Evolutionary conservation across 1,284 basidiomycete genomes (phyloP).

Genomic region (Ganoderma multipileum): DNA sequence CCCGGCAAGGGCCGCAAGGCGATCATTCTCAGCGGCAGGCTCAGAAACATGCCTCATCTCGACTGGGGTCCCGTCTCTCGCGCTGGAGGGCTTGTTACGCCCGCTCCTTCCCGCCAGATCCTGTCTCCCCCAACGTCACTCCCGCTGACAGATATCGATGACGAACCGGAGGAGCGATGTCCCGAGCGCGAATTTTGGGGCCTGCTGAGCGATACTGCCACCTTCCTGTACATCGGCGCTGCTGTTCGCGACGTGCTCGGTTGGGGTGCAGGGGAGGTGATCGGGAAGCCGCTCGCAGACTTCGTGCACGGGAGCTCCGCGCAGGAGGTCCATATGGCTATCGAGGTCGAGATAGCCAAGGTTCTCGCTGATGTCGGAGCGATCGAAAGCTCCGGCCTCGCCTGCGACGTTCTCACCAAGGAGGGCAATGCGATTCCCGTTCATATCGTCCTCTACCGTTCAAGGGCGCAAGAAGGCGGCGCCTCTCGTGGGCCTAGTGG

Average conservation of each 20-base stretch:
- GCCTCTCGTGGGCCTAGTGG: not conserved
- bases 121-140: conserved; percentile 12
- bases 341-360: conserved; percentile 35
- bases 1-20: conserved; percentile 91
- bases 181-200: conserved; percentile 64
- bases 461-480: conserved; percentile 24
- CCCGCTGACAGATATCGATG: conserved; percentile 13
- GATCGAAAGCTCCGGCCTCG: conserved; percentile 36
- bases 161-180: conserved; percentile 20
- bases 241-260: conserved; percentile 64
- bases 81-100: conserved; percentile 52
- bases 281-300: conserved; percentile 68
- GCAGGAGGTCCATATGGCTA: conserved; percentile 26
- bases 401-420: conserved; percentile 44
- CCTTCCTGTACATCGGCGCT: conserved; percentile 59
- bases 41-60: conserved; percentile 69
- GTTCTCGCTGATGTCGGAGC: conserved; percentile 31
- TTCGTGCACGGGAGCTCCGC: conserved; percentile 45
- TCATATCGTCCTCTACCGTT: conserved; percentile 48
- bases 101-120: conserved; percentile 11
- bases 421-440: conserved; percentile 43
- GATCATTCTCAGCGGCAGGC: conserved; percentile 82
- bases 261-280: conserved; percentile 72
- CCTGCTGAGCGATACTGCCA: conserved; percentile 54
- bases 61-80: conserved; percentile 62